phyloP scores from a whole-genome alignment of 805 yeast genomes.

The Suhomyces faveliae region DNA sequence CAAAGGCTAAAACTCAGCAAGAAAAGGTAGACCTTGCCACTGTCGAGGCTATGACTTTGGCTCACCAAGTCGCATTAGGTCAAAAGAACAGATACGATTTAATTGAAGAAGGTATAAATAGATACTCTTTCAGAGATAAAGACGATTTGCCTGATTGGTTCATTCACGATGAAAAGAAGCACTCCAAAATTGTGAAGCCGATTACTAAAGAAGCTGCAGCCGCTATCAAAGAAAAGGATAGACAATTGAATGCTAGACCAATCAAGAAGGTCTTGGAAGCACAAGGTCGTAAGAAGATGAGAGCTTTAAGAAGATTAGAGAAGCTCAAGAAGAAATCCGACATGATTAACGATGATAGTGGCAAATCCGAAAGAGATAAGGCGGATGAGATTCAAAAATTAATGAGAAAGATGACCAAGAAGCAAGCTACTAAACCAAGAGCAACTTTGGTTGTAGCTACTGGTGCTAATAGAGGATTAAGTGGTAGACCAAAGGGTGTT shows the following conservation, averaged over 20 bases:
- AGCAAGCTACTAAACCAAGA: conserved; percentile 72
- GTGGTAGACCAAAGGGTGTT: conserved; percentile 96
- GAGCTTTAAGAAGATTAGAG: conserved; percentile 84
- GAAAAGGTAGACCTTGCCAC: conserved; percentile 81
- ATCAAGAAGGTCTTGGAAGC: conserved; percentile 99
- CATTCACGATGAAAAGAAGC: conserved; percentile 83
- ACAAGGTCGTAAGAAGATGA: conserved; percentile 91
- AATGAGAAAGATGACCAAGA: conserved; percentile 75
- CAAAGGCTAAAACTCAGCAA: conserved; percentile 48
- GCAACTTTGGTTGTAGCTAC: conserved; percentile 85
- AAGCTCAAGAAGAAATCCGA: conserved; percentile 91
- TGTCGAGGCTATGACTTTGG: conserved; percentile 96
- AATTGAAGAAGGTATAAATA: conserved; percentile 89
- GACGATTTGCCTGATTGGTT: conserved; percentile 98
- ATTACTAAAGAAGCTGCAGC: conserved; percentile 80
- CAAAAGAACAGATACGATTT: conserved; percentile 81
- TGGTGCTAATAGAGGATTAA: conserved; percentile 79
- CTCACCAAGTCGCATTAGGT: conserved; percentile 92
- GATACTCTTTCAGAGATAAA: conserved; percentile 85
- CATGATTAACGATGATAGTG: conserved; percentile 79
- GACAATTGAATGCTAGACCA: conserved; percentile 89
- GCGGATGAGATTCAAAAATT: conserved; percentile 87
- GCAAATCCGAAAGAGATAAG: conserved; percentile 89
- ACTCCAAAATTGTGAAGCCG: conserved; percentile 83
- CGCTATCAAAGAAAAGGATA: conserved; percentile 43